Evolutionary conservation across 1,139 yeast species (phyloP).

Genomic region (Blastobotrys illinoisensis): DNA sequence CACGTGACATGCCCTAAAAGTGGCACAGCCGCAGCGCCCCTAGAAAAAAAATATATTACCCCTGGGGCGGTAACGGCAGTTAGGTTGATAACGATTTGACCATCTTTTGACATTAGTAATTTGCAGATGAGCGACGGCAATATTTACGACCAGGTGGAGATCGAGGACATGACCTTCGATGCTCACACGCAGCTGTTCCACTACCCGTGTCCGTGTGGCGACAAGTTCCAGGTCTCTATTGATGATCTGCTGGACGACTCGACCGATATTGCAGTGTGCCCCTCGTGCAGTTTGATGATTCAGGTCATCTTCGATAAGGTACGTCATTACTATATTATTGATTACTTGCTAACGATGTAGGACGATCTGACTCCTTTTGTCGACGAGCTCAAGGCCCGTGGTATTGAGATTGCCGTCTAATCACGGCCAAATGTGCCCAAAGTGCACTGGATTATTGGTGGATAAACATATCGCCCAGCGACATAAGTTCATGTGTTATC

Average conservation of each 20-base stretch:
- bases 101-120: too few relatives aligned
- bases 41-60: neutral
- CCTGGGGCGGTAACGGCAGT: neutral
- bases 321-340: neutral
- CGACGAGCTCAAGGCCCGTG: neutral
- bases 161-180: slow-evolving; percentile 93
- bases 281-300: slow-evolving; percentile 91
- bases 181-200: slow-evolving; percentile 72
- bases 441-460: too few relatives aligned
- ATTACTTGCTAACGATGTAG: neutral
- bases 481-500: too few relatives aligned
- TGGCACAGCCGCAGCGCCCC: neutral
- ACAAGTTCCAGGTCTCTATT: slow-evolving; percentile 76
- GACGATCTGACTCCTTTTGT: neutral
- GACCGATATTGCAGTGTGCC: slow-evolving; percentile 95
- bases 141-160: slow-evolving; percentile 84
- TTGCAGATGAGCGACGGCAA: slow-evolving; percentile 10
- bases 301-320: slow-evolving; percentile 70
- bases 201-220: slow-evolving; percentile 99
- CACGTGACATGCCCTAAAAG: neutral
- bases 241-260: slow-evolving; percentile 82
- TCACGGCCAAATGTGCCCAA: too few relatives aligned
- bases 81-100: neutral
- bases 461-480: too few relatives aligned
- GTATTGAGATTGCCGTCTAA: slow-evolving; percentile 7